Evolutionary conservation across 305 asterid genomes (phyloP), one percentile per base, ranked within the genome.

Genomic region (Coffea humblotiana): DNA sequence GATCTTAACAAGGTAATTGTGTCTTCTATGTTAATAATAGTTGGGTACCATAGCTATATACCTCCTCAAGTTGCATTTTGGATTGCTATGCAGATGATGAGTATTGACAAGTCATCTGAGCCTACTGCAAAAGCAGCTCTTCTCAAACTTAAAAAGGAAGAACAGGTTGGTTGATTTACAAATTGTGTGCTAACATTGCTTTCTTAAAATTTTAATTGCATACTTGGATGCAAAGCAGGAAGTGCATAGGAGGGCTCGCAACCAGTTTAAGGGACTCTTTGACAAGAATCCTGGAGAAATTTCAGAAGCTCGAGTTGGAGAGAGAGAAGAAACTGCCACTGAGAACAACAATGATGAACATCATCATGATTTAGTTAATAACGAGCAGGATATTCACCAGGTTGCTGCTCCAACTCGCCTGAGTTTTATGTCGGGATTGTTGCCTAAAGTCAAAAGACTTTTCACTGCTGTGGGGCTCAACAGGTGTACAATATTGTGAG

Each of bases 241-340:
- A 83, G 79, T 88, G n/a, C 91, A 92, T n/a, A 85, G 82, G 81
- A 89, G 83, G 75, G 98, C 95, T 40, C 95, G 97, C 6, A 78
- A 83, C 75, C 99, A 96, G 77, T 96, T 93, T 65, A 93, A 94
- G 88, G 99, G 99, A 75, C 78, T 96, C 71, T 96, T 94, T 54
- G 98, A 96, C 91, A 96, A 96, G 94, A 96, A 90, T 82, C 98
- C 99, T 32, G 99, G 99, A 52, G 98, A 92, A 82, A 96, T 96
- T 58, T 77, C 98, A 0, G 99, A 89, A 81, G 93, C 82, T 51
- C 92, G 85, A 75, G 87, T 74, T 43, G 72, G 37, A 25, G 93
- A 90, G 56, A 27, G 2, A 64, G 88, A 89, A 56, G 87, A 77
- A 43, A 86, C 49, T 66, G 77, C 87, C 3, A 82, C 27, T n/a